Evolutionary conservation across 352 stramenopile genomes (phyloP).

Genomic region (Phytophthora meadii): DNA sequence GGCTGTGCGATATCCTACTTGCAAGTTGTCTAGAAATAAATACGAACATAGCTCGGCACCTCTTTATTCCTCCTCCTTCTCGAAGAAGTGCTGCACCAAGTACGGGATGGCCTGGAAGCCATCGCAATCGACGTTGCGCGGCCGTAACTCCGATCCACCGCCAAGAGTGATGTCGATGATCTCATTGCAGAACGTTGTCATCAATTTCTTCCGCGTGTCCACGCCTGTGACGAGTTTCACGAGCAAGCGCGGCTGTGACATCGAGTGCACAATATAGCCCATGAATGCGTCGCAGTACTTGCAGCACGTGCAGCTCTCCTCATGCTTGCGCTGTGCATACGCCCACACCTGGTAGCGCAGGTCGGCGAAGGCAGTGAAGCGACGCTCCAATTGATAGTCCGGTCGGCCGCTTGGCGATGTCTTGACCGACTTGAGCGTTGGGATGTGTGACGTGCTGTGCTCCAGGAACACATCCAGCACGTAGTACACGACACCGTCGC

Average conservation of each 20-base stretch:
- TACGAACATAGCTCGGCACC: slow-evolving; percentile 9
- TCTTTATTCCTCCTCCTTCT: slow-evolving; percentile 24
- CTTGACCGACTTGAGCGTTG: slow-evolving; percentile 52
- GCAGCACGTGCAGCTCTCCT: slow-evolving; percentile 43
- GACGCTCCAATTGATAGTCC: slow-evolving; percentile 58
- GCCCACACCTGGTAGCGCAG: slow-evolving; percentile 59
- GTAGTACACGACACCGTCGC: slow-evolving; percentile 57
- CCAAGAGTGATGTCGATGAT: slow-evolving; percentile 53
- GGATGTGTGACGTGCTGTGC: slow-evolving; percentile 61
- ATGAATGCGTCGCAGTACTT: slow-evolving; percentile 61
- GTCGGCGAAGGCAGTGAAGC: slow-evolving; percentile 61
- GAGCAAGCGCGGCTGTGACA: slow-evolving; percentile 57
- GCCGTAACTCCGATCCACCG: slow-evolving; percentile 33
- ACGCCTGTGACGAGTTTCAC: slow-evolving; percentile 50
- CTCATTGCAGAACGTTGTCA: slow-evolving; percentile 57
- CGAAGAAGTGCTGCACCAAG: slow-evolving; percentile 53
- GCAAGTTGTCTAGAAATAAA: slow-evolving; percentile 20
- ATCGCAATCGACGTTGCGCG: slow-evolving; percentile 40
- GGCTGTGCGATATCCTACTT: no score
- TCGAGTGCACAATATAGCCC: slow-evolving; percentile 58
- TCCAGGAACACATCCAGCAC: slow-evolving; percentile 66
- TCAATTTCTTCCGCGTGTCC: slow-evolving; percentile 49
- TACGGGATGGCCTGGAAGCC: slow-evolving; percentile 51
- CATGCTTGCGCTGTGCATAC: slow-evolving; percentile 52
- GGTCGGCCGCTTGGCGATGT: slow-evolving; percentile 28